A percentile compares a stretch with the other conserved stretches of the same genome.
These are phyloP conservation scores for Herpetomonas muscarum DNA, from an alignment of 208 protist genomes.

Conservation along the genomic window DNA sequence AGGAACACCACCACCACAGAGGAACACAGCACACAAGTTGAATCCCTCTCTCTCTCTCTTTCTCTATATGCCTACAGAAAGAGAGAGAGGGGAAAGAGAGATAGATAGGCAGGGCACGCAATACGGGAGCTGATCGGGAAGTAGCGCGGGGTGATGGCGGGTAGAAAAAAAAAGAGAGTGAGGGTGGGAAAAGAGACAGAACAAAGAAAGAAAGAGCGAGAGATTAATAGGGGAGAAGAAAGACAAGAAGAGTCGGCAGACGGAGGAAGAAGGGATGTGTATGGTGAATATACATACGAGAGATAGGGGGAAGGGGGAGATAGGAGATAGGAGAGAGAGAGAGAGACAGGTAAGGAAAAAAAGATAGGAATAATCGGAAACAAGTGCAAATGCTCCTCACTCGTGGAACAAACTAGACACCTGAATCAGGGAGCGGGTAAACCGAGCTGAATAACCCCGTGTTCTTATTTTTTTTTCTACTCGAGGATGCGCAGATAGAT, in stretches of 20 bases:
- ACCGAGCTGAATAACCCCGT: slow-evolving; percentile 1
- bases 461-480: not conserved
- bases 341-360: slow-evolving; percentile 15
- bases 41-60: too few species aligned
- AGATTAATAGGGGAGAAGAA: slow-evolving; percentile 9
- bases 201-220: slow-evolving; percentile 7
- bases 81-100: too few species aligned
- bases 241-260: not conserved
- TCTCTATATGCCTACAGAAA: too few species aligned
- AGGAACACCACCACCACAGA: not conserved
- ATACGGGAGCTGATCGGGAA: too few species aligned
- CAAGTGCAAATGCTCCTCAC: slow-evolving; percentile 1
- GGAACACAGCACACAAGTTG: too few species aligned
- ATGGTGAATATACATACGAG: not conserved
- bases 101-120: too few species aligned
- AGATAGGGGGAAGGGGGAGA: not conserved
- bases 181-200: not conserved
- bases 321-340: slow-evolving; percentile 7
- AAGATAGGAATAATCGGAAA: slow-evolving; percentile 2
- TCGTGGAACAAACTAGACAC: not conserved
- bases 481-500: not conserved
- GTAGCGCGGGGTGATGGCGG: not conserved
- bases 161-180: slow-evolving; percentile 5
- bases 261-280: not conserved
- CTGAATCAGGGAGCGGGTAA: not conserved